Conservation (phyloP, 306 rosid species). For the Cicer chorassanicum region DNA sequence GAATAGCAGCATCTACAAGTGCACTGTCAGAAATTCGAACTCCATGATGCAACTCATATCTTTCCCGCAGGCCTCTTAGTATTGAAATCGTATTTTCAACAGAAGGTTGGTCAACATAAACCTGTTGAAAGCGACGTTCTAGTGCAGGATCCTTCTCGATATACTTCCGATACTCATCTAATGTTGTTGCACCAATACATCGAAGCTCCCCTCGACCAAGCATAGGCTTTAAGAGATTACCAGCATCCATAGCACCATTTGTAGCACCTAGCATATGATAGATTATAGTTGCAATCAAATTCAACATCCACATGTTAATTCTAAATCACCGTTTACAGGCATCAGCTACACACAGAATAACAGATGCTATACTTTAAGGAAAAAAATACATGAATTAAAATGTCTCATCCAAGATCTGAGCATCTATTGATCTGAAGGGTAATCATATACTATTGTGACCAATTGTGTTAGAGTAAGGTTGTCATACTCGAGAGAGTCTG, state of each 20-base stretch:
- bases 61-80: slow-evolving; percentile 91
- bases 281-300: slow-evolving; percentile 32
- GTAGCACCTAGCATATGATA: slow-evolving; percentile 77
- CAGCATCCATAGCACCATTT: slow-evolving; percentile 99
- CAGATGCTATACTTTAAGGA: background rate
- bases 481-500: background rate
- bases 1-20: slow-evolving; percentile 95
- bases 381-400: slow-evolving; percentile 30
- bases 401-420: slow-evolving; percentile 1
- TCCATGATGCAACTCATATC: slow-evolving; percentile 98
- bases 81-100: slow-evolving; percentile 91
- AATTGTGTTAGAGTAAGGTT: slow-evolving; percentile 2
- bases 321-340: slow-evolving; percentile 20
- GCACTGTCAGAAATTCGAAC: slow-evolving; percentile 98
- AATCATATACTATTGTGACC: background rate
- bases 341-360: background rate
- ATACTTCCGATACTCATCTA: slow-evolving; percentile 93
- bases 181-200: slow-evolving; percentile 96
- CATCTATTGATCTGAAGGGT: slow-evolving; percentile 26
- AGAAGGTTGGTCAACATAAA: slow-evolving; percentile 93
- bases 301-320: slow-evolving; percentile 23
- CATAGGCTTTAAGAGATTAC: slow-evolving; percentile 98
- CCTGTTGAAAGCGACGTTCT: slow-evolving; percentile 98
- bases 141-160: slow-evolving; percentile 98
- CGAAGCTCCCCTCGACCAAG: slow-evolving; percentile 98